Evolutionary conservation across 1,284 basidiomycete species (phyloP).

Genomic region (Malassezia brasiliensis): DNA sequence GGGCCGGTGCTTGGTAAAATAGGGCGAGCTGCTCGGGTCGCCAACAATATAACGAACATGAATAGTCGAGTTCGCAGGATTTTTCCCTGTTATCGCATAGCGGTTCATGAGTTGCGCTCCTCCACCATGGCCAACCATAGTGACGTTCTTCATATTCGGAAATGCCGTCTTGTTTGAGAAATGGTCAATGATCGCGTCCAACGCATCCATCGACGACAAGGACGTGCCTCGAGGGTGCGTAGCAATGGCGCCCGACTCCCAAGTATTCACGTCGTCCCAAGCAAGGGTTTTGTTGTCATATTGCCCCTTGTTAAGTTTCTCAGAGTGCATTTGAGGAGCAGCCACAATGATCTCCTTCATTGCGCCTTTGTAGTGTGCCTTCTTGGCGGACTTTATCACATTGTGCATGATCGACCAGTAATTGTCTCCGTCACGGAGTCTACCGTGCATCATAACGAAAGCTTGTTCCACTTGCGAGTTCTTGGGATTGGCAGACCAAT

Average conservation of each 20-base stretch:
- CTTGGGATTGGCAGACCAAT: constrained; percentile 24
- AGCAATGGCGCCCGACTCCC: constrained; percentile 41
- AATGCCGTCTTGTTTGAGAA: constrained; percentile 29
- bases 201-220: constrained; percentile 34
- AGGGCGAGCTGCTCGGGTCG: constrained; percentile 33
- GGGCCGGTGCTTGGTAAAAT: constrained; percentile 42
- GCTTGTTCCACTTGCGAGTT: constrained; percentile 27
- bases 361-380: constrained; percentile 20
- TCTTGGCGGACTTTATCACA: constrained; percentile 23
- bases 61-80: constrained; percentile 16
- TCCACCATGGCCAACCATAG: constrained; percentile 44
- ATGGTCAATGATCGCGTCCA: constrained; percentile 33
- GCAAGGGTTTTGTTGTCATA: constrained; percentile 33
- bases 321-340: constrained; percentile 39
- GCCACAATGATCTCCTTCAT: constrained; percentile 28
- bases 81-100: constrained; percentile 35
- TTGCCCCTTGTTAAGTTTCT: constrained; percentile 29
- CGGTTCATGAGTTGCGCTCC: constrained; percentile 42
- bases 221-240: constrained; percentile 26
- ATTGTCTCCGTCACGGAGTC: constrained; percentile 32
- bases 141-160: constrained; percentile 31
- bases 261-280: constrained; percentile 40
- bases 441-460: constrained; percentile 44
- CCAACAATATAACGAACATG: constrained; percentile 37
- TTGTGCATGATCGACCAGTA: constrained; percentile 39